Evolutionary conservation across 202 grass and related monocot genomes (phyloP).

Genomic region (Panicum virgatum): DNA sequence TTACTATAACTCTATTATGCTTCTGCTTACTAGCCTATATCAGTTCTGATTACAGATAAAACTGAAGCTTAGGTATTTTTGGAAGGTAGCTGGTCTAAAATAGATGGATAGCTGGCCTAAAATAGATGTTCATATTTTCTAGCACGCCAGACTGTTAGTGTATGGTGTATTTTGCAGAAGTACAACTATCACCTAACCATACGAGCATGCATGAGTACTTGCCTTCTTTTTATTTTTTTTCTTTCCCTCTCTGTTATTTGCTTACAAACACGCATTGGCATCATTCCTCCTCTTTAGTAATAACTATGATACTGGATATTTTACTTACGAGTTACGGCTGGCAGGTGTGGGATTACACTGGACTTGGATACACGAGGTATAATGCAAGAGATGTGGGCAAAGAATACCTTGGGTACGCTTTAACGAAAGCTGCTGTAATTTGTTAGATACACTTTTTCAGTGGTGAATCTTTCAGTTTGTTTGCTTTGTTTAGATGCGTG

Average conservation of each 20-base stretch:
- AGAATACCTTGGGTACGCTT: conserved; percentile 82
- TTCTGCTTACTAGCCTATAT: background rate
- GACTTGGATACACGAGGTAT: conserved; percentile 88
- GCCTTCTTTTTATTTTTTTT: background rate
- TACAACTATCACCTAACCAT: background rate
- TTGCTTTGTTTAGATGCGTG: conserved; percentile 66
- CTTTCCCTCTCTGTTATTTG: background rate
- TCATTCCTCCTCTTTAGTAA: no score
- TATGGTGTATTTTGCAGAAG: background rate
- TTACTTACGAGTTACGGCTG: conserved; percentile 34
- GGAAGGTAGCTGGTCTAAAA: no score
- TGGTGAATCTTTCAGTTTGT: background rate
- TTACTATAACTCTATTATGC: background rate
- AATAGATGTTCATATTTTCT: background rate
- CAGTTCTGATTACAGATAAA: background rate
- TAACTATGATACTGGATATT: no score
- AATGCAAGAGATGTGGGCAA: conserved; percentile 86
- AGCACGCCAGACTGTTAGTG: background rate
- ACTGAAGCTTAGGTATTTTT: conserved; percentile 4
- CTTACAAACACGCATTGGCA: background rate
- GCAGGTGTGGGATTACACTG: conserved; percentile 98
- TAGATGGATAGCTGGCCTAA: no score
- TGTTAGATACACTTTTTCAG: background rate
- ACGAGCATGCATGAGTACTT: conserved; percentile 10
- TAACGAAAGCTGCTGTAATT: background rate